Percentiles rank a stretch among this genome's conserved stretches.
These are phyloP conservation scores for Ceratocystis eucalypticola DNA, from an alignment of 2,329 filamentous ascomycete species.

Conservation along the genomic window DNA sequence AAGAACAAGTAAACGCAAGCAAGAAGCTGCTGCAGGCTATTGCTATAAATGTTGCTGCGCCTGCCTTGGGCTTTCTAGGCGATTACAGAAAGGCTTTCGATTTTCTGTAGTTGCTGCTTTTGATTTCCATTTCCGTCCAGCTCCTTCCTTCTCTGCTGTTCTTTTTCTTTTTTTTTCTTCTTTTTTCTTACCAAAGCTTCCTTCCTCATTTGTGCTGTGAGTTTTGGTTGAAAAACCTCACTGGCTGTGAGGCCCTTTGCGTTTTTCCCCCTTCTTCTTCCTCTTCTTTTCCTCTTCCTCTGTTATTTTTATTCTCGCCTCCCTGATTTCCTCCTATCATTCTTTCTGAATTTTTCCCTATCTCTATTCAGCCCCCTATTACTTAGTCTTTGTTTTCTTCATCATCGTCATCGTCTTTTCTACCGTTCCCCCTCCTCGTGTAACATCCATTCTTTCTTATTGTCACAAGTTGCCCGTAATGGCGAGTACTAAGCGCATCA, in stretches of 20 bases:
- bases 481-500: conserved; percentile 33
- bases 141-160: not conserved
- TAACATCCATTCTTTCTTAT: not conserved
- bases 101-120: not conserved
- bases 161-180: not conserved
- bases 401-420: too few relatives aligned
- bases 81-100: not conserved
- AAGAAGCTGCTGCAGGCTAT: not conserved
- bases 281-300: not conserved
- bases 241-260: not conserved
- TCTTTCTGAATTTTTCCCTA: not conserved
- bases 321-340: not conserved
- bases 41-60: not conserved
- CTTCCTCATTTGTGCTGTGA: not conserved
- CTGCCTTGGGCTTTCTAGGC: not conserved
- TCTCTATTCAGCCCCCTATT: too few relatives aligned
- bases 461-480: conserved; percentile 23
- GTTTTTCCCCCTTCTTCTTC: not conserved
- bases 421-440: too few relatives aligned
- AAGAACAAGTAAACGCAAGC: too few relatives aligned
- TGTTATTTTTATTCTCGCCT: not conserved
- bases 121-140: conserved; percentile 2
- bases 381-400: too few relatives aligned
- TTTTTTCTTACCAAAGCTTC: conserved; percentile 1
- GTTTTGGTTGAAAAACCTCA: not conserved